phyloP scores from a whole-genome alignment of 148 eudicot species.

The Persicaria tinctoria region DNA sequence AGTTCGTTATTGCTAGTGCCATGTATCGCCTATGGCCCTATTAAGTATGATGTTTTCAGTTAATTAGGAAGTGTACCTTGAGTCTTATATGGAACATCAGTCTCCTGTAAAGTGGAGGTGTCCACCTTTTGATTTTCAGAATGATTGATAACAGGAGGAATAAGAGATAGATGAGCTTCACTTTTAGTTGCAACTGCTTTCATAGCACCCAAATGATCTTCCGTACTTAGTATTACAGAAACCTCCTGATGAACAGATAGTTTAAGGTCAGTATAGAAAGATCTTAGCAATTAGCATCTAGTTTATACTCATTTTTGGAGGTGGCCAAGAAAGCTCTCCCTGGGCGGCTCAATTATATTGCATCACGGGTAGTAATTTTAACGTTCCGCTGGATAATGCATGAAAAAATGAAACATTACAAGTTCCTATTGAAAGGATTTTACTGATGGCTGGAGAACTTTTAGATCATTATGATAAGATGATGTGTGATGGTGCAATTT shows the following conservation, averaged over 20 bases:
- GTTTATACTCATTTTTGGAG: neutral
- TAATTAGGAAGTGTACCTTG: conserved; percentile 31
- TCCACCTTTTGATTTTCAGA: conserved; percentile 23
- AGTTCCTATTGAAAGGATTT: neutral
- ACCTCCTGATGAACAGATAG: conserved; percentile 48
- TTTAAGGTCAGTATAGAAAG: neutral
- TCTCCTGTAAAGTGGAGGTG: conserved; percentile 22
- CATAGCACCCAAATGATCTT: conserved; percentile 86
- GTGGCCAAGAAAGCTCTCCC: neutral
- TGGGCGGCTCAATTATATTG: neutral
- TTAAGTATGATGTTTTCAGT: conserved; percentile 2
- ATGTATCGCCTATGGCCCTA: too few species aligned
- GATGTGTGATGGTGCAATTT: neutral
- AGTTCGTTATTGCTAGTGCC: neutral
- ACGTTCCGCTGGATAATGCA: neutral
- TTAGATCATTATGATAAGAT: neutral
- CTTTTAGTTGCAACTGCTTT: conserved; percentile 68
- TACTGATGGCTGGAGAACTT: neutral
- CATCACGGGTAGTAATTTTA: neutral
- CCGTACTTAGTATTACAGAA: conserved; percentile 80
- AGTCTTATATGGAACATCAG: conserved; percentile 28
- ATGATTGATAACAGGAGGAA: conserved; percentile 50
- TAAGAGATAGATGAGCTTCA: conserved; percentile 62
- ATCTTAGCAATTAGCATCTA: conserved; percentile 3
- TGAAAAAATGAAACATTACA: neutral